Evolutionary conservation across 75 land plant species (phyloP), one percentile per base, ranked within the genome.

Genomic region (Larix kaempferi): DNA sequence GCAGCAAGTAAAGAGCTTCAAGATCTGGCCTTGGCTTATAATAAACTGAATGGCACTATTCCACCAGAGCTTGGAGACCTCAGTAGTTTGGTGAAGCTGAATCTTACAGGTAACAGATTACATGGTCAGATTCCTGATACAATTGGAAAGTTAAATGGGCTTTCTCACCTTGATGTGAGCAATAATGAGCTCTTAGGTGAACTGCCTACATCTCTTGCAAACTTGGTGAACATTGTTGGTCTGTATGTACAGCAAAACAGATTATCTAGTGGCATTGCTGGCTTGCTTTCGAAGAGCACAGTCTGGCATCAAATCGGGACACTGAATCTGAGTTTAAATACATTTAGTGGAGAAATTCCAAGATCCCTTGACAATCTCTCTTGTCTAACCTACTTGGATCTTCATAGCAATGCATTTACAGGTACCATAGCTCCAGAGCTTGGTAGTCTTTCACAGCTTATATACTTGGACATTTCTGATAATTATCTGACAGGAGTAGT

Each of bases 141-240:
- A 15, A 77, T 91, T 39, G 88, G 88, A 14, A 67, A 84, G 26
- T 73, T 91, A 52, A 74, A 25, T 11, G 81, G 57, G 27, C 80
- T 91, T 21, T 80, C 82, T 33, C 78, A 84, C 57, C 75, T 91
- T 57, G 86, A 91, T 77, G 69, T 91, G 69, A n/a, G n/a, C n/a
- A n/a, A 55, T 39, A 91, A 91, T 63, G 57, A 78, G 21, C 82
- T 91, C 8, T 37, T 41, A 74, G 91, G 93, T 59, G 82, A 78
- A 22, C 74, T 91, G 21, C 84, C 88, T 33, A 26, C 74, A 13
- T 78, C 91, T 4, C 56, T 89, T 55, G 73, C 89, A 26, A 59
- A 37, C 44, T 73, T 87, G 84, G 80, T 75, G 22, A 76, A 79
- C 65, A 74, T 86, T 27, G 86, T 79, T 29, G 91, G 88, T 54